Conservation (phyloP, 2,329 filamentous ascomycete genomes). For the Dactylellina haptotyla region DNA sequence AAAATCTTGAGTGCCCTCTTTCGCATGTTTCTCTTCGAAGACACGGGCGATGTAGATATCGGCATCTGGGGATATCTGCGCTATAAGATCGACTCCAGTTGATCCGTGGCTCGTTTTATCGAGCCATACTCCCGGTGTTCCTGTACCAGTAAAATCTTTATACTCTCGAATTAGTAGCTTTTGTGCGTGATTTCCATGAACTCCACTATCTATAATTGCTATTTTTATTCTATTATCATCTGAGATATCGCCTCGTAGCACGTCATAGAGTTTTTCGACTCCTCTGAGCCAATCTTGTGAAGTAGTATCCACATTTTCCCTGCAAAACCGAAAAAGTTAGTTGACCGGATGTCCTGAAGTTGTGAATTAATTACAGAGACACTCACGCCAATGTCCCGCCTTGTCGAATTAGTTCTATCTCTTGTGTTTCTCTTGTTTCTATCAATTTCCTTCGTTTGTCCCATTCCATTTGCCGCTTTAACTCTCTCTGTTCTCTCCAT, state of each 20-base stretch:
- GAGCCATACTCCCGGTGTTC: not conserved
- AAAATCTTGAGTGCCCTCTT: not conserved
- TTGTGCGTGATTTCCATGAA: not conserved
- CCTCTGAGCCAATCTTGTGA: not conserved
- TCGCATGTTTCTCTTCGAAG: not conserved
- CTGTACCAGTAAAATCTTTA: constrained; percentile 1
- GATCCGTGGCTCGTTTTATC: constrained; percentile 5
- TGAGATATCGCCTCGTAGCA: not conserved
- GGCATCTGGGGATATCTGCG: not conserved
- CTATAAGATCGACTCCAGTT: not conserved
- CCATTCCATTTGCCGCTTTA: constrained; percentile 3
- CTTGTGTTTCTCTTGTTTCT: not conserved
- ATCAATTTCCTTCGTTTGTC: not conserved
- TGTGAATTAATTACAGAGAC: not conserved
- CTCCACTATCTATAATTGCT: not conserved
- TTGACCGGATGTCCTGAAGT: not conserved
- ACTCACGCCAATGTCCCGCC: not conserved
- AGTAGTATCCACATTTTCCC: not conserved
- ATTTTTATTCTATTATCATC: constrained; percentile 5
- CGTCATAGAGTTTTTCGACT: not conserved
- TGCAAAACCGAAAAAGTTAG: not conserved
- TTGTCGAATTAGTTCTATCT: not conserved
- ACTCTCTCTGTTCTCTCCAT: not conserved
- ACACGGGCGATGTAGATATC: constrained; percentile 6
- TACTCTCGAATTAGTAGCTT: not conserved